Percentiles rank a stretch among this genome's conserved stretches.
Conservation (phyloP, 805 yeast species). For the Suhomyces sp. region DNA sequence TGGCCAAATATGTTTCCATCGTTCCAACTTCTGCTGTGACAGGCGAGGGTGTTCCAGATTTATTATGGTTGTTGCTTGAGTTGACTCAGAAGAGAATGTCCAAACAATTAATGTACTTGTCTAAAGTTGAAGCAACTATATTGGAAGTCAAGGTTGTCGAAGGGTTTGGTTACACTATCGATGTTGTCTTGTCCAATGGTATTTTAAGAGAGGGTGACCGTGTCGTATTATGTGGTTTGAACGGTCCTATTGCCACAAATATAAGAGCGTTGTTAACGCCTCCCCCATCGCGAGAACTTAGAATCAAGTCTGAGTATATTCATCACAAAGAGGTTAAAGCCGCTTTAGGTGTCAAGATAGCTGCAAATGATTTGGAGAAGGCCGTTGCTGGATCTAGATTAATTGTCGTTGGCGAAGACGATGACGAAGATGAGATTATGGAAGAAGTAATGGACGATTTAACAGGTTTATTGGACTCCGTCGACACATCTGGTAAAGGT, state of each 20-base stretch:
- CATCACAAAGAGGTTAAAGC: conserved; percentile 99
- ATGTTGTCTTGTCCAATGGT: conserved; percentile 97
- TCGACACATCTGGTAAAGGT: conserved; percentile 93
- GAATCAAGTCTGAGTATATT: conserved; percentile 93
- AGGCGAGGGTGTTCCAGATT: conserved; percentile 99
- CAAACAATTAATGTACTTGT: conserved; percentile 93
- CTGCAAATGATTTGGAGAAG: conserved; percentile 96
- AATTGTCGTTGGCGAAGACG: conserved; percentile 93
- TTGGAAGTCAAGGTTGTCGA: conserved; percentile 97
- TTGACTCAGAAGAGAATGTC: conserved; percentile 98
- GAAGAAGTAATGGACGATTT: conserved; percentile 99
- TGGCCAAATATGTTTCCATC: conserved; percentile 90
- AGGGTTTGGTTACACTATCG: conserved; percentile 98
- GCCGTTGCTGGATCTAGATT: conserved; percentile 99
- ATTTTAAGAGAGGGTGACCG: conserved; percentile 91
- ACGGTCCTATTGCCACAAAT: conserved; percentile 96
- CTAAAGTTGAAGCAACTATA: conserved; percentile 92
- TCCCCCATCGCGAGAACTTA: conserved; percentile 93
- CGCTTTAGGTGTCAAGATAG: conserved; percentile 97
- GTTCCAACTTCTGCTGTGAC: conserved; percentile 99
- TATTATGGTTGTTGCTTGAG: conserved; percentile 91
- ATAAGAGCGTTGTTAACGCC: conserved; percentile 96
- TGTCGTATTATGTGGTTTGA: conserved; percentile 93
- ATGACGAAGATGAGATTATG: conserved; percentile 95
- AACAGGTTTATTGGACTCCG: conserved; percentile 90